phyloP scores from a whole-genome alignment of 164 flowering plant species.

The Santalum album region DNA sequence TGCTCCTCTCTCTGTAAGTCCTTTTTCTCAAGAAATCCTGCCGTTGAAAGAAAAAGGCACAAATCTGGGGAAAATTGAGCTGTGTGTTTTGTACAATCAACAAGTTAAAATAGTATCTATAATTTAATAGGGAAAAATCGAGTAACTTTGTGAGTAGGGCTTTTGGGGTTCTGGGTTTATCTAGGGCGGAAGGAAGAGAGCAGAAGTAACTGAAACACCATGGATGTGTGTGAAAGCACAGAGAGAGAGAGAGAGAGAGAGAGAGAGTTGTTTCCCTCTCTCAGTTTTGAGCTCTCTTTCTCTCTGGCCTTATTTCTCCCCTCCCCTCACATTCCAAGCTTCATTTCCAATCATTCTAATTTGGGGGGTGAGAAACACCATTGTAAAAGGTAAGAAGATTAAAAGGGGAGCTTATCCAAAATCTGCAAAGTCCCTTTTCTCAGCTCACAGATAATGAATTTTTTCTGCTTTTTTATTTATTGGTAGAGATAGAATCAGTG shows the following conservation, averaged over 20 bases:
- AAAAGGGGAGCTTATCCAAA: constrained; percentile 10
- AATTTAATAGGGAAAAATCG: neutral
- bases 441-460: too few relatives aligned
- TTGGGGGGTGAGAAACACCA: neutral
- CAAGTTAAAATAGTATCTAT: neutral
- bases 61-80: constrained; percentile 15
- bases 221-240: neutral
- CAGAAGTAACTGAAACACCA: neutral
- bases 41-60: too few relatives aligned
- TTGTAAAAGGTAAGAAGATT: neutral
- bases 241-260: constrained; percentile 1
- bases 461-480: too few relatives aligned
- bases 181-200: neutral
- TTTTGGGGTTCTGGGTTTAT: constrained; percentile 3
- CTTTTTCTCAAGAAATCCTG: constrained; percentile 3
- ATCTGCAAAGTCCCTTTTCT: neutral
- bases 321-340: constrained; percentile 17
- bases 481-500: too few relatives aligned
- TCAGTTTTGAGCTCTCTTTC: constrained; percentile 1
- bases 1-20: constrained; percentile 4
- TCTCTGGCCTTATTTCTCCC: constrained; percentile 2
- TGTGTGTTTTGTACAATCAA: constrained; percentile 19
- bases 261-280: neutral
- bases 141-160: constrained; percentile 4
- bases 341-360: constrained; percentile 17